A percentile compares a stretch with the other conserved stretches of the same genome.
Conservation (phyloP, 2,329 filamentous ascomycete species). For the Nigrospora osmanthi region DNA sequence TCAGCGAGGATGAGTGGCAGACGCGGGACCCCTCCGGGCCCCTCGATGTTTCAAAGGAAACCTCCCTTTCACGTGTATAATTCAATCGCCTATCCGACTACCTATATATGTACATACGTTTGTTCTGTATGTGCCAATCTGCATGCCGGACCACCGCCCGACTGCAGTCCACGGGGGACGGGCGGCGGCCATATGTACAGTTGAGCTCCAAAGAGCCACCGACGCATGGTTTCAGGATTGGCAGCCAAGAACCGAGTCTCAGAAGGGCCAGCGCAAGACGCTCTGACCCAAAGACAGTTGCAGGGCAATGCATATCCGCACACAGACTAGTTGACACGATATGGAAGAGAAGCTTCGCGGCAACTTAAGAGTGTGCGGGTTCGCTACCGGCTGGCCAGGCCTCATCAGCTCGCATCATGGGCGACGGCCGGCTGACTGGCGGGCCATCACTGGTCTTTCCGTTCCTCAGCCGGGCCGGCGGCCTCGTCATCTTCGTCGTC, state of each 20-base stretch:
- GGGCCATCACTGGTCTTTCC: constrained; percentile 5
- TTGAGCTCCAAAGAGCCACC: constrained; percentile 15
- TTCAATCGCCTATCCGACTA: no score
- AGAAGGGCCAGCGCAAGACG: constrained; percentile 42
- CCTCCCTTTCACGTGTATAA: no score
- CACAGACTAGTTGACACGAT: constrained; percentile 93
- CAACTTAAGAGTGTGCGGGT: constrained; percentile 95
- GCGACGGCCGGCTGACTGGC: no score
- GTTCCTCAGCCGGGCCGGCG: constrained; percentile 12
- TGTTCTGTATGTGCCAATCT: constrained; percentile 2
- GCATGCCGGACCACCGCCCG: neutral
- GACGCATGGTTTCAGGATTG: constrained; percentile 17
- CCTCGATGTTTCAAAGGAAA: no score
- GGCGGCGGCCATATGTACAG: neutral
- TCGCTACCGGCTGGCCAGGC: no score
- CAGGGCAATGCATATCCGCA: constrained; percentile 66
- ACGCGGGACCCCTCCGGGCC: no score
- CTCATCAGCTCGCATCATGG: neutral
- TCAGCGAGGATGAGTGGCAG: no score
- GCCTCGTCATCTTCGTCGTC: constrained; percentile 32
- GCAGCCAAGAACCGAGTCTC: constrained; percentile 25
- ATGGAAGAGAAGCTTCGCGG: constrained; percentile 67
- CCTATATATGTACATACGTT: no score
- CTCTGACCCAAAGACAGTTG: constrained; percentile 29
- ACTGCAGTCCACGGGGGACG: neutral